Base-by-base conservation (phyloP, 129 eudicot species). In the Sambucus nigra region DNA sequence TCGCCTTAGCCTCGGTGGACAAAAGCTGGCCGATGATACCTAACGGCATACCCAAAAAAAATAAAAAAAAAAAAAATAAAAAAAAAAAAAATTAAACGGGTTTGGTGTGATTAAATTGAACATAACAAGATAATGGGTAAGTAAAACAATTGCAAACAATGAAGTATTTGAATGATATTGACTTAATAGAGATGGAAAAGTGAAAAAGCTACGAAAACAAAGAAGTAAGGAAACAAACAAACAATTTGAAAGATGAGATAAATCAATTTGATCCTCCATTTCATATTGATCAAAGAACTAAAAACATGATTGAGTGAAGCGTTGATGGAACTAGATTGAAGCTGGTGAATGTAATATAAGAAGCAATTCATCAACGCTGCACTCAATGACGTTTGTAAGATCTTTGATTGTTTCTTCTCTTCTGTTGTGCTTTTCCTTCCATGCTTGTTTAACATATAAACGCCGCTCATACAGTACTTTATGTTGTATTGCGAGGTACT, bases 301-400 rank as follows among this genome's bases (percentile, higher is more conserved):
- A 86, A 81, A 78, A 53, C 81, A 67, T 78, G 68, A 86, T 75
- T 81, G 89, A 75, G 59, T 78, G 80, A 71, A 67, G 81, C 19
- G 76, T 68, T 51, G 83, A 81, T 45, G 75, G 51, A 79, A 73
- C 24, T 1, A 17, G 32, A 46, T 22, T 8, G 2, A 19, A 24
- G 38, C 10, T 53, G 33, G 9, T 1, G 39, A 32, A 7, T 8
- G 14, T 6, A 38, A 16, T 41, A 61, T n/a, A n/a, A n/a, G n/a
- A n/a, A n/a, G n/a, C n/a, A n/a, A n/a, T n/a, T 80, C 89, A 87
- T 87, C 96, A 87, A 87, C 88, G 96, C 96, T 87, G 94, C 96
- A 87, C 96, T 87, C 94, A 87, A 87, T 83, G 85, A 87, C 53
- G 75, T 71, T 76, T 60, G 79, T 70, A 40, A 70, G 72, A 80